Percentiles rank a stretch among this genome's conserved stretches.
phyloP scores from a whole-genome alignment of 805 yeast species.

The Candida saitoana region DNA sequence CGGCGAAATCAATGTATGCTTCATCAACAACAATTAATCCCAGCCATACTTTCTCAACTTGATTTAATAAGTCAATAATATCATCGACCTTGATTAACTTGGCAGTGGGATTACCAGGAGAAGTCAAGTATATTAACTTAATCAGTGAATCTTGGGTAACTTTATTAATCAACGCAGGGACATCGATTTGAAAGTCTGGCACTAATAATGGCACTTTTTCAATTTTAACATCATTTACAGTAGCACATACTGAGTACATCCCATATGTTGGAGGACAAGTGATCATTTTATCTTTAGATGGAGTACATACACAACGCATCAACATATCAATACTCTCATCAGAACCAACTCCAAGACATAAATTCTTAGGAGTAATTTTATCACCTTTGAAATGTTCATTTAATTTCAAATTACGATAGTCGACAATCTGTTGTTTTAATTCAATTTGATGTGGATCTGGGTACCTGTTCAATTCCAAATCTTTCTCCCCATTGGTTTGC shows the following conservation, averaged over 20 bases:
- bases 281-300: constrained; percentile 77
- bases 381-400: constrained; percentile 15
- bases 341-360: constrained; percentile 94
- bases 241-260: constrained; percentile 90
- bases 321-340: constrained; percentile 92
- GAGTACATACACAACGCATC: constrained; percentile 78
- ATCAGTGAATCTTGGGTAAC: constrained; percentile 56
- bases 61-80: constrained; percentile 38
- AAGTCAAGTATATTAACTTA: constrained; percentile 77
- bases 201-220: constrained; percentile 63
- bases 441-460: constrained; percentile 94
- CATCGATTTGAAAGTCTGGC: constrained; percentile 55
- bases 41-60: constrained; percentile 52
- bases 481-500: constrained; percentile 41
- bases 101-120: constrained; percentile 98
- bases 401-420: constrained; percentile 61
- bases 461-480: constrained; percentile 73
- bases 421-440: constrained; percentile 66
- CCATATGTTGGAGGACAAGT: constrained; percentile 96
- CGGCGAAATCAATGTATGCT: constrained; percentile 84
- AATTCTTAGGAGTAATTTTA: constrained; percentile 54
- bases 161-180: constrained; percentile 48
- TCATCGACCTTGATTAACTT: constrained; percentile 45
- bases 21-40: constrained; percentile 88
- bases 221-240: constrained; percentile 79